phyloP scores from a whole-genome alignment of 306 rosid species.

The Citrullus amarus region DNA sequence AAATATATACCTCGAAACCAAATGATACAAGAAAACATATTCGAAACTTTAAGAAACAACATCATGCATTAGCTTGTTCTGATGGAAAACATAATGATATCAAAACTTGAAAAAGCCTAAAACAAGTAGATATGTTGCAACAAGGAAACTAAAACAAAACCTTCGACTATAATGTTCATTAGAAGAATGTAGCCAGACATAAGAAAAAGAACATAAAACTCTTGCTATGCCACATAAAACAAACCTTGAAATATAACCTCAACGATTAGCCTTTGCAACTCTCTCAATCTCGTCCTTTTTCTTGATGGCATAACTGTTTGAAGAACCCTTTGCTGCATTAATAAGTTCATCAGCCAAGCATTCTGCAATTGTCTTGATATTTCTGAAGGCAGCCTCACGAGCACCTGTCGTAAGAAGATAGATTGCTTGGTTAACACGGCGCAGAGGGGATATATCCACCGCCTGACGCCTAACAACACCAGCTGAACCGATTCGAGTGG shows the following conservation, averaged over 20 bases:
- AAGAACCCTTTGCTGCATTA: constrained; percentile 3
- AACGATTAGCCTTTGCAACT: constrained; percentile 3
- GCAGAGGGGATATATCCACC: constrained; percentile 5
- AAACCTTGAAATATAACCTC: background rate
- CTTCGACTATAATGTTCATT: background rate
- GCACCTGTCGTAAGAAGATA: background rate
- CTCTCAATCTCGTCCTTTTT: background rate
- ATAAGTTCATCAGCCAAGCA: background rate
- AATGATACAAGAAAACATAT: background rate
- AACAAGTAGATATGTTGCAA: background rate
- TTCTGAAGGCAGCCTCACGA: background rate
- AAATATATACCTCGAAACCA: too few species aligned
- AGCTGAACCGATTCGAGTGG: constrained; percentile 4
- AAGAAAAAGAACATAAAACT: background rate
- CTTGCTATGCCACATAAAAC: background rate
- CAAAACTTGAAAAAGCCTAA: background rate
- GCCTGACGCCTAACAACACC: constrained; percentile 9
- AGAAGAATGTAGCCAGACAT: background rate
- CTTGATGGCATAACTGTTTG: constrained; percentile 1
- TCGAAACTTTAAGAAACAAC: background rate
- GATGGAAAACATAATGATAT: background rate
- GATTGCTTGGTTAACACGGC: background rate
- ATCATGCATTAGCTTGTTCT: background rate
- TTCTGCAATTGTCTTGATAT: constrained; percentile 6
- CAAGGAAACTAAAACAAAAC: background rate